A percentile compares a stretch with the other conserved stretches of the same genome.
Conservation (phyloP, 2,329 filamentous ascomycete genomes). For the Tolypocladium inflatum region DNA sequence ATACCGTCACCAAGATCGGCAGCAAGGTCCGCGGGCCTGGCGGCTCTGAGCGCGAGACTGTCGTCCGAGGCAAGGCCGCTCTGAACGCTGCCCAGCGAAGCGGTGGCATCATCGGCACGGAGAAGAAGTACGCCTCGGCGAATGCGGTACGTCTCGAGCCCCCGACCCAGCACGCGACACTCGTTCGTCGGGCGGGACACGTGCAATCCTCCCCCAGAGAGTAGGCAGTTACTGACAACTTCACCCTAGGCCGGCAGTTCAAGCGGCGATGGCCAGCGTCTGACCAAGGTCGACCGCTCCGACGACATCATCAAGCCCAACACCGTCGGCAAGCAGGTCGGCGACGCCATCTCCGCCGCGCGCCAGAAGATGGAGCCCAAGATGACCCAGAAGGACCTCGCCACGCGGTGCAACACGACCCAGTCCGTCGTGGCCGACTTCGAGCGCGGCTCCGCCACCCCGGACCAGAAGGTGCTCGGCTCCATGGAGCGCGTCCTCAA, state of each 20-base stretch:
- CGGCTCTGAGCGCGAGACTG: conserved; percentile 65
- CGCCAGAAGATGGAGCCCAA: conserved; percentile 79
- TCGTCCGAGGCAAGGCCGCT: conserved; percentile 72
- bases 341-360: conserved; percentile 70
- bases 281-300: conserved; percentile 94
- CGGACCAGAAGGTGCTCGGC: conserved; percentile 73
- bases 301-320: conserved; percentile 98
- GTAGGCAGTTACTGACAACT: conserved; percentile 7
- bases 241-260: conserved; percentile 13
- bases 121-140: conserved; percentile 79
- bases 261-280: conserved; percentile 75
- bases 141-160: conserved; percentile 44
- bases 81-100: conserved; percentile 83
- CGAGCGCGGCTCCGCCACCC: conserved; percentile 68
- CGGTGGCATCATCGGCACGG: conserved; percentile 68
- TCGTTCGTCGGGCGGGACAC: background rate
- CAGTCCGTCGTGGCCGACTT: conserved; percentile 72
- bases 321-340: conserved; percentile 73
- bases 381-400: conserved; percentile 87
- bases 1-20: conserved; percentile 85
- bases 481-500: conserved; percentile 79
- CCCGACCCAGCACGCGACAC: background rate
- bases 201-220: background rate
- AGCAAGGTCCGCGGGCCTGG: conserved; percentile 67
- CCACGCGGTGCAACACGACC: conserved; percentile 84